Evolutionary conservation across 164 flowering plant species (phyloP), one percentile per base, ranked within the genome.

Genomic region (Brasenia schreberi): DNA sequence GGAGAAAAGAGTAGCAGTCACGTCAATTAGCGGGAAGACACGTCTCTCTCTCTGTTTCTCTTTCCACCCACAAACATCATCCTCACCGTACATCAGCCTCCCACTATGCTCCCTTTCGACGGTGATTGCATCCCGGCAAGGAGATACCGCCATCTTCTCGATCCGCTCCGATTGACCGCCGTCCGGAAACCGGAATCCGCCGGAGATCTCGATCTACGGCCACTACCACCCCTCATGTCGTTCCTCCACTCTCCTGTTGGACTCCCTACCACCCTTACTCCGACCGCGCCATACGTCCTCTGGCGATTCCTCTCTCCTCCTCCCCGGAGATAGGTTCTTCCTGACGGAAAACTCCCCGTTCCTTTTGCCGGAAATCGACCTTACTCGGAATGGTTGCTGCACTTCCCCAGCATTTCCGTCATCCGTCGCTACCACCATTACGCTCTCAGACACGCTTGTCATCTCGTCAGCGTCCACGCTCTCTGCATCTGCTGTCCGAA

Each of bases 251-350:
- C 53, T 49, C 17, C 62, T 44, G 42, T 62, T 49, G 49, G 45
- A 39, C 49, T 42, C 58, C 14, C 19, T 19, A 62, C 70, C 69
- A 4, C 17, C 58, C 62, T 71, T 76, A 84, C 77, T 61, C 79
- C 76, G 42, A 82, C 87, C 0, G 83, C 80, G 61, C 18, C 71
- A 44, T 71, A 77, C 3, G 67, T 77, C 68, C 83, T 73, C 77
- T 18, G 78, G 81, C 72, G 73, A 77, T 68, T 80, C 73, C 6
- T 81, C 75, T 70, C 74, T 17, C 6, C 17, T 73, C 7, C 75
- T 18, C 61, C 71, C 65, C 10, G 61, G 64, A 4, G 72, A 80
- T 72, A 14, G 56, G 56, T 14, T 49, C 16, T 83, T 67, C 67
- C 84, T 63, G 11, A 70, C 72, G 0, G 80, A 73, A 7, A 59